Conservation (phyloP, 495 filamentous ascomycete genomes). For the Podospora pseudoanserina region DNA sequence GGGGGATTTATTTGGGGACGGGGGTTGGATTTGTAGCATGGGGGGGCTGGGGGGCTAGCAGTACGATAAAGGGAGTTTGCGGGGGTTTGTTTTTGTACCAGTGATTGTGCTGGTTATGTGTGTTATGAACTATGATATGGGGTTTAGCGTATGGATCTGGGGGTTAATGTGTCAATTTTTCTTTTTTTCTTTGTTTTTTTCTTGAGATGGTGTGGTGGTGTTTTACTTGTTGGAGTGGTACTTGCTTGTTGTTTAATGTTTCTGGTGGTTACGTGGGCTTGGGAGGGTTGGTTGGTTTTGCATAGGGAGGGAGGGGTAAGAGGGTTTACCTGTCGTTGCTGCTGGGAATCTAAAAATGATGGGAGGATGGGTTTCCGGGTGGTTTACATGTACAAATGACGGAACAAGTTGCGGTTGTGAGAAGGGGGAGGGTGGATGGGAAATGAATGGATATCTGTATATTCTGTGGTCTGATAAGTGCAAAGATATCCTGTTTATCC, state of each 20-base stretch:
- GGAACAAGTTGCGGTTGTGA: not conserved
- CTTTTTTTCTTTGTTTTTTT: too few species aligned
- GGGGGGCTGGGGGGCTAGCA: too few species aligned
- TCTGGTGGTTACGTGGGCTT: too few species aligned
- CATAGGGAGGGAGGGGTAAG: too few species aligned
- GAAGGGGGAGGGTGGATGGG: not conserved
- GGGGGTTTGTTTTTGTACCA: not conserved
- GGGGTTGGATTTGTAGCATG: not conserved
- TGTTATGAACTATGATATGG: not conserved
- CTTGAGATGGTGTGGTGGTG: too few species aligned
- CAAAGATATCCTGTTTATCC: too few species aligned
- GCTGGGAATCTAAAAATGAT: not conserved
- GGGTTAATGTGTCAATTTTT: too few species aligned
- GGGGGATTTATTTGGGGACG: not conserved
- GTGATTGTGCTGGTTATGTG: not conserved
- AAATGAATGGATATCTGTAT: not conserved
- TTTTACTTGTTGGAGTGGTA: too few species aligned
- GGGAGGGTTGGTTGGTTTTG: too few species aligned
- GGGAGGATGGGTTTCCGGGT: not conserved
- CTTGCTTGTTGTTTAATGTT: too few species aligned
- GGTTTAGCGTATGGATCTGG: too few species aligned
- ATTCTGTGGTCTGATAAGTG: not conserved
- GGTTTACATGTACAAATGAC: not conserved
- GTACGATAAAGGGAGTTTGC: not conserved
- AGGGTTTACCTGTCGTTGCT: not conserved